phyloP scores from a whole-genome alignment of 2,329 filamentous ascomycete species.

The Ascochyta clinopodiicola region DNA sequence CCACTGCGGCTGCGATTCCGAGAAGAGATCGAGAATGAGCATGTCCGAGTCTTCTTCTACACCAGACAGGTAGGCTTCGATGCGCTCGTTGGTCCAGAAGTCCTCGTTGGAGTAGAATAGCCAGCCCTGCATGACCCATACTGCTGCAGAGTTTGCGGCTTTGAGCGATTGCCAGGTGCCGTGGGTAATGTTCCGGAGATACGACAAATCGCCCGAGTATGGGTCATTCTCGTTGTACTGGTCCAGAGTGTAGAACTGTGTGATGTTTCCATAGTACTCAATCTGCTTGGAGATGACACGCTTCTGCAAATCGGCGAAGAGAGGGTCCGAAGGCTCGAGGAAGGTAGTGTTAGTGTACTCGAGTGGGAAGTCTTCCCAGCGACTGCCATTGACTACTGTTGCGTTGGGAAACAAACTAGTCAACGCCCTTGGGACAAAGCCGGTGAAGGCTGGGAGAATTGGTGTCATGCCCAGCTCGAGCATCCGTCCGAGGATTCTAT shows the following conservation, averaged over 20 bases:
- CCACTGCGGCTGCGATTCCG: constrained; percentile 60
- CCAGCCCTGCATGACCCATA: constrained; percentile 62
- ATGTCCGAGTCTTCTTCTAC: constrained; percentile 54
- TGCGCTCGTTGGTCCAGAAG: constrained; percentile 55
- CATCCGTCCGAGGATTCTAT: constrained; percentile 58
- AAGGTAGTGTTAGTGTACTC: constrained; percentile 57
- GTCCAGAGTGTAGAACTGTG: constrained; percentile 58
- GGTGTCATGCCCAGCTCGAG: constrained; percentile 61
- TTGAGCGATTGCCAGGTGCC: constrained; percentile 58
- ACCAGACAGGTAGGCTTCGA: constrained; percentile 59
- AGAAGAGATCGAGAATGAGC: constrained; percentile 60
- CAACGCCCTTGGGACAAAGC: constrained; percentile 57
- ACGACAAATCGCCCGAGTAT: constrained; percentile 53
- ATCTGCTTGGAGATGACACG: constrained; percentile 57
- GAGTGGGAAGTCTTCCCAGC: constrained; percentile 53
- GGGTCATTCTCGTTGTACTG: constrained; percentile 62
- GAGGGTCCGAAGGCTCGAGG: constrained; percentile 55
- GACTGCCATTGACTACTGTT: constrained; percentile 52
- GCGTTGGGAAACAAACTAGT: constrained; percentile 53
- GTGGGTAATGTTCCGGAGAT: constrained; percentile 52
- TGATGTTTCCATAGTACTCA: constrained; percentile 57
- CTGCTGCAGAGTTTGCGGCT: constrained; percentile 54
- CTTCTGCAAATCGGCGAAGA: constrained; percentile 54
- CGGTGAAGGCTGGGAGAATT: constrained; percentile 59
- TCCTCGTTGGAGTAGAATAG: constrained; percentile 55